A percentile compares a stretch with the other conserved stretches of the same genome.
Evolutionary conservation across 2,329 filamentous ascomycete genomes (phyloP).

Genomic region (Arachnopeziza araneosa): DNA sequence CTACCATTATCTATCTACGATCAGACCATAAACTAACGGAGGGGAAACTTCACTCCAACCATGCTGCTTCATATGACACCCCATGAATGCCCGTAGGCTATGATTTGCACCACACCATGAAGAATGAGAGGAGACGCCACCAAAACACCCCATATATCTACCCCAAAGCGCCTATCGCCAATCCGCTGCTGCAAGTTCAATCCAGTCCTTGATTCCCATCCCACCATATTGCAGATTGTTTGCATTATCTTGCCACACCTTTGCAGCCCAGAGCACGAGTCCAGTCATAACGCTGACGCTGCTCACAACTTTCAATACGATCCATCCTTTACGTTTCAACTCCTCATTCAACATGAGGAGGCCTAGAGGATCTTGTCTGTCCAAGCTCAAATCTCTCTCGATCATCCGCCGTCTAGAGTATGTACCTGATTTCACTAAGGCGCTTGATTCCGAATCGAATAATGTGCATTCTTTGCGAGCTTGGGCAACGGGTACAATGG

Average conservation of each 20-base stretch:
- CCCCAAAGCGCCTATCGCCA: constrained; percentile 6
- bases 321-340: constrained; percentile 57
- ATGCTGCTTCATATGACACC: too few relatives aligned
- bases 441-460: constrained; percentile 11
- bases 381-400: constrained; percentile 9
- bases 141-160: background rate
- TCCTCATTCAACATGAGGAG: constrained; percentile 64
- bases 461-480: constrained; percentile 14
- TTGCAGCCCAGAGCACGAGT: constrained; percentile 57
- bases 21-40: too few relatives aligned
- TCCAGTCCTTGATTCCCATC: constrained; percentile 19
- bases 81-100: background rate
- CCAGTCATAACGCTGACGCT: constrained; percentile 70
- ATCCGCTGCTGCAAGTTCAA: constrained; percentile 18
- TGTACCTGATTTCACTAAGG: constrained; percentile 18
- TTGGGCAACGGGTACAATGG: constrained; percentile 46
- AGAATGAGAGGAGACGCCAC: background rate
- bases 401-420: constrained; percentile 13
- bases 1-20: too few relatives aligned
- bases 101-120: background rate
- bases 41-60: too few relatives aligned
- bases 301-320: constrained; percentile 68
- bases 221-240: constrained; percentile 13
- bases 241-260: constrained; percentile 13
- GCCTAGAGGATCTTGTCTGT: constrained; percentile 68